Evolutionary conservation across 164 flowering plant genomes (phyloP).

Genomic region (Pachysandra terminalis): DNA sequence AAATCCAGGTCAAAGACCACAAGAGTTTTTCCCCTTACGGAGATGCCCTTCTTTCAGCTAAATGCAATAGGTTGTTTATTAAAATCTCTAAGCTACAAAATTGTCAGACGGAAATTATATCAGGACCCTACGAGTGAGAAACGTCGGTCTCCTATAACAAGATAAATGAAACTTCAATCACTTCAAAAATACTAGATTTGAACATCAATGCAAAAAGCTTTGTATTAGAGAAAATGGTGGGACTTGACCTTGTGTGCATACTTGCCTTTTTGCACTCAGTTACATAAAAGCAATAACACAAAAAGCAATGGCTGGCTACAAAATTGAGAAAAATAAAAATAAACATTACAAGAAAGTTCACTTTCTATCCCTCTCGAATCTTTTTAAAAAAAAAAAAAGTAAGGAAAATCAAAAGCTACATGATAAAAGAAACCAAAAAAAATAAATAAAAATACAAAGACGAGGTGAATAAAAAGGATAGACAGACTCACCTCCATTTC

Average conservation of each 20-base stretch:
- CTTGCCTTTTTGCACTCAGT: slow-evolving; percentile 8
- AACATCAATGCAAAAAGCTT: slow-evolving; percentile 16
- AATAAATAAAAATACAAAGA: background rate
- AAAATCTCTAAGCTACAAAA: slow-evolving; percentile 3
- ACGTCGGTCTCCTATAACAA: slow-evolving; percentile 2
- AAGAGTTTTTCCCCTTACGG: background rate
- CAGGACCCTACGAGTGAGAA: background rate
- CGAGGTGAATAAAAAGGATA: background rate
- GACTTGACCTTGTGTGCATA: slow-evolving; percentile 15
- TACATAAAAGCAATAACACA: background rate
- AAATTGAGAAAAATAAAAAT: slow-evolving; percentile 6
- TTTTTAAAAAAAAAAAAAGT: too few relatives aligned
- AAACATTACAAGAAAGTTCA: slow-evolving; percentile 20
- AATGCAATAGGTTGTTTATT: slow-evolving; percentile 12
- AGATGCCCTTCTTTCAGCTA: background rate
- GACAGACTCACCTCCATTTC: slow-evolving; percentile 73
- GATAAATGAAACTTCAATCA: background rate
- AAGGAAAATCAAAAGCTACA: slow-evolving; percentile 5
- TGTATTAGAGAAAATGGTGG: slow-evolving; percentile 16
- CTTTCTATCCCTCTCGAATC: background rate
- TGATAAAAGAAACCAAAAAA: slow-evolving; percentile 1
- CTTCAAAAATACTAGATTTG: slow-evolving; percentile 12
- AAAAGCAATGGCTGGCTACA: background rate
- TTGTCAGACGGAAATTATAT: slow-evolving; percentile 16
- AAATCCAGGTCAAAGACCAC: background rate